Evolutionary conservation across 169 alveolate genomes (phyloP), one percentile per base, ranked within the genome.

Genomic region (Cryptosporidium andersoni): DNA sequence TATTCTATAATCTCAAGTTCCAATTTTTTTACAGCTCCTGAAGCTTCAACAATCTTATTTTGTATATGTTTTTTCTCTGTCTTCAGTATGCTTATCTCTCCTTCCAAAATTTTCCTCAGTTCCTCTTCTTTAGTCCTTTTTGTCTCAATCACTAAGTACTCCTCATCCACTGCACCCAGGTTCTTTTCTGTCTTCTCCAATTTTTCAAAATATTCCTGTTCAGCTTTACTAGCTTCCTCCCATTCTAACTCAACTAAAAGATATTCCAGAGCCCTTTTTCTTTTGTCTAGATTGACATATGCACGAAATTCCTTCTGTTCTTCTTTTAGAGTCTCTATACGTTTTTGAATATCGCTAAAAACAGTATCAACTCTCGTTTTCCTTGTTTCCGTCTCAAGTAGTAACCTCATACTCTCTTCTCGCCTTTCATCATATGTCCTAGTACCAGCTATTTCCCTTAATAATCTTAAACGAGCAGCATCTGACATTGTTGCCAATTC

Each of bases 361-460:
- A 85, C 92, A 49, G 88, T 67, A 55, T 89, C 91, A 66, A 89
- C 89, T 11, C 66, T 89, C 11, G 16, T 80, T 66, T 89, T 89
- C 67, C 89, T 89, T 5, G 90, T 51, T 56, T 89, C 90, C 64
- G 91, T 85, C 81, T 89, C 92, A 64, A 68, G 63, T 40, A 89
- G 55, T 88, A 89, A 66, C 25, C 80, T 80, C 66, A 89, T 58
- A 9, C 90, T 82, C 81, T 92, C 95, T 9, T 80, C 88, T 64
- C 92, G 82, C 60, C 90, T 91, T 64, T 92, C 95, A 64, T 92
- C 95, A 39, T 90, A 92, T 6, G 89, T 91, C 80, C 88, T 91
- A 1, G 92, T 92, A 11, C 95, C 95, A 63, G 90, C 92, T 2
- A 92, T 92, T 55, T 92, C 94, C 48, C 88, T 90, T 60, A 92